Percentiles rank a stretch among this genome's conserved stretches.
These are phyloP conservation scores for Chlorella vulgaris DNA, from an alignment of 139 green algal genomes.

Conservation along the genomic window DNA sequence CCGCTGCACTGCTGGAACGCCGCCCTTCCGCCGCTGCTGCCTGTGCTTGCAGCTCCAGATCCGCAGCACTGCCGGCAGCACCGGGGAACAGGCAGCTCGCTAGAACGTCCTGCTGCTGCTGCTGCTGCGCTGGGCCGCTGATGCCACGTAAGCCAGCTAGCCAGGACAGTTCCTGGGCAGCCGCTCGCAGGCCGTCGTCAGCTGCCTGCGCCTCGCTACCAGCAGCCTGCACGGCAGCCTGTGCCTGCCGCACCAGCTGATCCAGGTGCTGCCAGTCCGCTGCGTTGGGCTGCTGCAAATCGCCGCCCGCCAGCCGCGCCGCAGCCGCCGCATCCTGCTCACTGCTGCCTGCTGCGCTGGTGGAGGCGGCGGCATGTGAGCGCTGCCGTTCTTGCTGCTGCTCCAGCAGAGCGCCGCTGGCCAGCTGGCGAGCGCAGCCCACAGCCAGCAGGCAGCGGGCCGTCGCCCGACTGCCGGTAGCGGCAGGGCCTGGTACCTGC, in stretches of 20 bases:
- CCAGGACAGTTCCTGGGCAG: slow-evolving; percentile 7
- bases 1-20: neutral
- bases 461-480: neutral
- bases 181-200: too few relatives aligned
- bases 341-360: slow-evolving; percentile 1
- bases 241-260: neutral
- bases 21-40: neutral
- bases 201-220: neutral
- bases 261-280: neutral
- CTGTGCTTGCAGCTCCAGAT: neutral
- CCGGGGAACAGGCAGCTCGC: neutral
- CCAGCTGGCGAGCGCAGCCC: neutral
- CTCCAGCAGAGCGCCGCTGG: neutral
- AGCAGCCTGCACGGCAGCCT: neutral
- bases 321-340: slow-evolving; percentile 2
- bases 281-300: neutral
- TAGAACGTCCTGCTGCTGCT: neutral
- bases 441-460: neutral
- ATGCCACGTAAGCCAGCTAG: slow-evolving; percentile 10
- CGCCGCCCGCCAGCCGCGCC: neutral
- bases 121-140: neutral
- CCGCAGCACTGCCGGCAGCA: neutral
- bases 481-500: neutral
- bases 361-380: slow-evolving; percentile 21
- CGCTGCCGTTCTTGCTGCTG: slow-evolving; percentile 35